phyloP scores from a whole-genome alignment of 176 grass and related monocot species.

The Chrysopogon serrulatus region DNA sequence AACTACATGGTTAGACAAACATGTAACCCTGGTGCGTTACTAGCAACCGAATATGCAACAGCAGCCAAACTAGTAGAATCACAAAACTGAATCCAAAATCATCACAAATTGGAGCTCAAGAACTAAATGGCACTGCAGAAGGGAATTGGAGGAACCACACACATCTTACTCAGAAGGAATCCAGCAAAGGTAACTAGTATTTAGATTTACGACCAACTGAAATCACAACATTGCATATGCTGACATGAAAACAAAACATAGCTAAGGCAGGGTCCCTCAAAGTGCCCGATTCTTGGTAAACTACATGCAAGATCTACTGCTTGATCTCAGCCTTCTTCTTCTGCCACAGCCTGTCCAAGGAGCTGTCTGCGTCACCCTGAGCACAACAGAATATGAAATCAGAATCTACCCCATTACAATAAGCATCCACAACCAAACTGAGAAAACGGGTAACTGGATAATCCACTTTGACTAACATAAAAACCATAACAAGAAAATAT shows the following conservation, averaged over 20 bases:
- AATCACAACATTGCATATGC: slow-evolving; percentile 17
- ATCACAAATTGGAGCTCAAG: background rate
- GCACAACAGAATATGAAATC: background rate
- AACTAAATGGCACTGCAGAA: background rate
- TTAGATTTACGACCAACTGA: slow-evolving; percentile 4
- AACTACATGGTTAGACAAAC: background rate
- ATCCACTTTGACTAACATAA: background rate
- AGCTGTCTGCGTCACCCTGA: slow-evolving; percentile 76
- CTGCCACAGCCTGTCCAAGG: slow-evolving; percentile 83
- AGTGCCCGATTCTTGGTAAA: background rate
- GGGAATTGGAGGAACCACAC: background rate
- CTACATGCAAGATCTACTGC: slow-evolving; percentile 45
- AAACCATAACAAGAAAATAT: background rate
- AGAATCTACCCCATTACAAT: background rate
- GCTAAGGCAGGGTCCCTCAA: background rate
- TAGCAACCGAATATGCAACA: background rate
- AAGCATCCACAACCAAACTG: background rate
- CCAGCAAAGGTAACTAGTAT: background rate
- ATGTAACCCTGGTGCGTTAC: background rate
- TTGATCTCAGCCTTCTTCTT: slow-evolving; percentile 70
- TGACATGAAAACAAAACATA: slow-evolving; percentile 27
- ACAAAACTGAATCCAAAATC: background rate
- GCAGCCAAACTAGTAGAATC: background rate
- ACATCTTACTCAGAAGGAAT: background rate
- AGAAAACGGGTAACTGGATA: background rate